Evolutionary conservation across 2,329 filamentous ascomycete species (phyloP).

Genomic region (Cercospora sp.): DNA sequence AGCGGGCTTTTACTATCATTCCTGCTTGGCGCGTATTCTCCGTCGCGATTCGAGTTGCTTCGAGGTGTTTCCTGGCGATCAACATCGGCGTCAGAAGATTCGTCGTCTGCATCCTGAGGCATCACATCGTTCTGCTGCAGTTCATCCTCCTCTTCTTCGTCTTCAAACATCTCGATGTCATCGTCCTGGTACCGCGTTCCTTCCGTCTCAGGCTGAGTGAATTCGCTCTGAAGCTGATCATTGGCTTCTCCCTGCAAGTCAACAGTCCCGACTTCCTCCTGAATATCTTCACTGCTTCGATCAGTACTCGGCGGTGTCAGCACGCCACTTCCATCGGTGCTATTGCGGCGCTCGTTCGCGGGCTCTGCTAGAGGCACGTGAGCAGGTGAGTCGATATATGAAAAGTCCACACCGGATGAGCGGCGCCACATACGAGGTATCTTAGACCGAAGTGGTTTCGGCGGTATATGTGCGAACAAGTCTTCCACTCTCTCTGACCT

Average conservation of each 20-base stretch:
- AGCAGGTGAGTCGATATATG: conserved; percentile 42
- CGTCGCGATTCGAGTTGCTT: conserved; percentile 5
- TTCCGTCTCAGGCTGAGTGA: conserved; percentile 33
- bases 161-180: conserved; percentile 19
- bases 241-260: conserved; percentile 20
- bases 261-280: conserved; percentile 16
- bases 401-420: conserved; percentile 41
- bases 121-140: neutral
- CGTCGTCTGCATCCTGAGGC: conserved; percentile 13
- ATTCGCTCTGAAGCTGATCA: conserved; percentile 25
- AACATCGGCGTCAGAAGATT: conserved; percentile 1
- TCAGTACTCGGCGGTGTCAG: conserved; percentile 39
- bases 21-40: conserved; percentile 4
- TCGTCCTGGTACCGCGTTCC: conserved; percentile 29
- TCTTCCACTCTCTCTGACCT: conserved; percentile 36
- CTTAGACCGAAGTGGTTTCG: conserved; percentile 42
- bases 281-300: conserved; percentile 26
- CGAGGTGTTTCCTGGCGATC: neutral
- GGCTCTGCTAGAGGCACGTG: conserved; percentile 20
- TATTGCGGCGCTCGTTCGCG: conserved; percentile 18
- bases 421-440: conserved; percentile 47
- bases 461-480: conserved; percentile 38
- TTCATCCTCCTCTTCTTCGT: conserved; percentile 16
- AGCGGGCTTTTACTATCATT: conserved; percentile 21
- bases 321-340: conserved; percentile 34